Evolutionary conservation across 768 basidiomycete species (phyloP).

Genomic region (Lactarius deliciosus): DNA sequence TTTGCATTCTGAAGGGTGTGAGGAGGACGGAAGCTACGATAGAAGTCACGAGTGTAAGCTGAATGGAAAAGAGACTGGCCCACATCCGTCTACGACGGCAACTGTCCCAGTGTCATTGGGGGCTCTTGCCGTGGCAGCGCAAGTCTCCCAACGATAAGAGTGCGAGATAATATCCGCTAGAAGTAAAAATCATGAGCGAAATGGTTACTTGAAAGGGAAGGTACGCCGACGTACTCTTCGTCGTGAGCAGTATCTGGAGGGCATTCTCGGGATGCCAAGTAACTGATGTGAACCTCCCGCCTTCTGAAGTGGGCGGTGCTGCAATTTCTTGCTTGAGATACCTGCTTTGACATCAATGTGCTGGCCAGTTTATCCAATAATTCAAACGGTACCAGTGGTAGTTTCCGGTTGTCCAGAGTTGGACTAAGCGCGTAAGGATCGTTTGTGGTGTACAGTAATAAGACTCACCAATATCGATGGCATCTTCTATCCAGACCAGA

Average conservation of each 20-base stretch:
- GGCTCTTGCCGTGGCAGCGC: slow-evolving; percentile 51
- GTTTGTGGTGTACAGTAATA: slow-evolving; percentile 15
- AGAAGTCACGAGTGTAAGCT: background rate
- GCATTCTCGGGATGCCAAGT: slow-evolving; percentile 87
- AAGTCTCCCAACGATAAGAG: slow-evolving; percentile 79
- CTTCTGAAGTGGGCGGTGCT: slow-evolving; percentile 41
- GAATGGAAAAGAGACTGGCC: slow-evolving; percentile 33
- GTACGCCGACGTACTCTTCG: slow-evolving; percentile 49
- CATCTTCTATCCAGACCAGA: slow-evolving; percentile 77
- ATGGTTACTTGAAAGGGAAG: background rate
- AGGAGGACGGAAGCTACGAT: slow-evolving; percentile 68
- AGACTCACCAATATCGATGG: slow-evolving; percentile 67
- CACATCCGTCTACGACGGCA: slow-evolving; percentile 87
- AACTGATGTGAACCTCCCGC: slow-evolving; percentile 66
- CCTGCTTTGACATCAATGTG: slow-evolving; percentile 43
- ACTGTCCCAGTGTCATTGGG: slow-evolving; percentile 83
- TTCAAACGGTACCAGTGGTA: slow-evolving; percentile 74
- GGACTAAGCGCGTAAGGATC: slow-evolving; percentile 51
- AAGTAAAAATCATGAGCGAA: slow-evolving; percentile 4
- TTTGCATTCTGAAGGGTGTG: slow-evolving; percentile 92
- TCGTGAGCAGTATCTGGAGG: slow-evolving; percentile 62
- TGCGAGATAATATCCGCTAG: slow-evolving; percentile 57
- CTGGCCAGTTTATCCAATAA: slow-evolving; percentile 5
- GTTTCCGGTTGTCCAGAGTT: slow-evolving; percentile 92
- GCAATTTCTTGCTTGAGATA: slow-evolving; percentile 90